These are phyloP conservation scores for Phylloporus sp. DNA, from an alignment of 768 basidiomycete genomes.

Conservation along the genomic window DNA sequence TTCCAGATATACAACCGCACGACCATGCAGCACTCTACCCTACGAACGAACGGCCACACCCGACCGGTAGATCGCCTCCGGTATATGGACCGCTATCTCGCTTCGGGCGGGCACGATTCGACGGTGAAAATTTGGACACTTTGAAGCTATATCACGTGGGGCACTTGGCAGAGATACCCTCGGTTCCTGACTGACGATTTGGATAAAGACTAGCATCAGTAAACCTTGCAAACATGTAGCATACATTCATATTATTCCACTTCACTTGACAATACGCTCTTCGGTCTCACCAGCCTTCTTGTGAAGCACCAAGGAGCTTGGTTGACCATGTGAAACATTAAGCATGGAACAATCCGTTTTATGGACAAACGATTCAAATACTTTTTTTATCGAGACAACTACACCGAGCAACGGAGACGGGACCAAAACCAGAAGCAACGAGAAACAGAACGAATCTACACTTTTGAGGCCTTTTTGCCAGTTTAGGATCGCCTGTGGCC, in stretches of 20 bases:
- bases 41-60: slow-evolving; percentile 90
- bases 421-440: slow-evolving; percentile 1
- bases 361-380: slow-evolving; percentile 7
- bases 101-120: slow-evolving; percentile 85
- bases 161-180: slow-evolving; percentile 14
- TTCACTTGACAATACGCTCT: background rate
- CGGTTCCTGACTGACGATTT: slow-evolving; percentile 8
- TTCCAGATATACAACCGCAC: slow-evolving; percentile 90
- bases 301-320: slow-evolving; percentile 1
- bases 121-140: slow-evolving; percentile 91
- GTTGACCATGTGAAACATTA: slow-evolving; percentile 2
- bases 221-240: slow-evolving; percentile 24
- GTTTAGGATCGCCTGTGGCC: slow-evolving; percentile 27
- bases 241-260: slow-evolving; percentile 19
- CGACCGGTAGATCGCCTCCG: slow-evolving; percentile 82
- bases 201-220: slow-evolving; percentile 19
- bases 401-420: background rate
- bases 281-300: no score
- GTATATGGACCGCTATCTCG: slow-evolving; percentile 94
- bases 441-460: slow-evolving; percentile 5
- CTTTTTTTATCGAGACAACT: slow-evolving; percentile 3
- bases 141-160: slow-evolving; percentile 34
- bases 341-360: background rate
- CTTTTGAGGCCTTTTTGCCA: background rate
- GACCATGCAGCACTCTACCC: slow-evolving; percentile 77